Base-by-base conservation (phyloP, 176 grass and related monocot species). In the Carex cristatella region DNA sequence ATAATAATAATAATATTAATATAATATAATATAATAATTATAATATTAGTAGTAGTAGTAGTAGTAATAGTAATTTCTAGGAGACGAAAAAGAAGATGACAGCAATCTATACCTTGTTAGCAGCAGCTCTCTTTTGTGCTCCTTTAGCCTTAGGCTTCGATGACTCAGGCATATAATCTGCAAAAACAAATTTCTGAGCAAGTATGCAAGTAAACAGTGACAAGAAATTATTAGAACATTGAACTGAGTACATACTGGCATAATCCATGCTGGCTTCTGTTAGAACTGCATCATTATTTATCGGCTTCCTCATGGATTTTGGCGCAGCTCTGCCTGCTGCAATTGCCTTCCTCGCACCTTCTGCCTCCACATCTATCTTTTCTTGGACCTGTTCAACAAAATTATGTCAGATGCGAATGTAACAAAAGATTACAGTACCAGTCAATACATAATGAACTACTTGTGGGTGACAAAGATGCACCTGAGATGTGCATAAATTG, bases 361-460 rank as follows among this genome's bases (percentile, higher is more conserved):
- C 91, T 10, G 75, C 84, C 4, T 53, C 65, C 48, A 30, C 42
- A 72, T 91, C 85, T 37, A 42, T 63, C 46, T 66, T 5, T 71
- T 92, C 91, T 77, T 88, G 88, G 64, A 65, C 30, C 93, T 99
- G 85, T 33, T 80, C 56, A 2, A 88, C 59, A 56, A 32, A n/a
- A 9, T 4, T 5, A 37, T 10, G 8, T 49, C 61, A 61, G n/a
- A 51, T 76, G 71, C 5, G 10, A 54, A 76, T 76, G 44, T 18
- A 74, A 49, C 14, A 44, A 42, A 8, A 30, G 28, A 66, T 15
- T 30, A 69, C 14, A 71, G 65, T 61, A 42, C 18, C 12, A 18
- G 32, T 80, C 5, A 74, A 40, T 71, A 40, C 35, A 75, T 38
- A 75, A 69, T 7, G 35, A 12, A 69, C 58, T 33, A 31, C 23